Evolutionary conservation across 768 basidiomycete genomes (phyloP).

Genomic region (Candolleomyces eurysporus): DNA sequence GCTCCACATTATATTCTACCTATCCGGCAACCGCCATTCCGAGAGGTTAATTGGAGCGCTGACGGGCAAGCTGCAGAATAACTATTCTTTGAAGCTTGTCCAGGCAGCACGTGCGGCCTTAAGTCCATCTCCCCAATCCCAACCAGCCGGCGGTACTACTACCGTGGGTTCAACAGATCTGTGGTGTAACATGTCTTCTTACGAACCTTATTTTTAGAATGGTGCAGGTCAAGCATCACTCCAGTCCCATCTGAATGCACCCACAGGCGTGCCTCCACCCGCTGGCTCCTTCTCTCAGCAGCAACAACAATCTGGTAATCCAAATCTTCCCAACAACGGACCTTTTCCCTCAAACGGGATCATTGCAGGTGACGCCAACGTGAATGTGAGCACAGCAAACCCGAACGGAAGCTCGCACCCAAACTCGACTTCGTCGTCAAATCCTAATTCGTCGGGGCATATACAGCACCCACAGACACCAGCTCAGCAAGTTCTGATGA

Average conservation of each 20-base stretch:
- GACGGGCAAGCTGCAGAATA: conserved; percentile 37
- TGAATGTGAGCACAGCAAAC: conserved; percentile 20
- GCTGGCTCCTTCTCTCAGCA: conserved; percentile 21
- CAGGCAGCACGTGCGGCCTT: conserved; percentile 62
- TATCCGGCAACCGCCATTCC: conserved; percentile 1
- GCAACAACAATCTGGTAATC: conserved; percentile 22
- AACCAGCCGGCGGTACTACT: conserved; percentile 21
- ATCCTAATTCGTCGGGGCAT: conserved; percentile 32
- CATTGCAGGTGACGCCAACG: conserved; percentile 5
- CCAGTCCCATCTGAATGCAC: conserved; percentile 51
- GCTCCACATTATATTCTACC: background rate
- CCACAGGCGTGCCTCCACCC: conserved; percentile 41
- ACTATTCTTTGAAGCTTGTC: conserved; percentile 63
- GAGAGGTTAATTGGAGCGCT: conserved; percentile 15
- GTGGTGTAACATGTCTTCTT: conserved; percentile 6
- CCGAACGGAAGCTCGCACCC: conserved; percentile 34
- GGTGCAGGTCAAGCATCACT: conserved; percentile 42
- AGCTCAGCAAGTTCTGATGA: conserved; percentile 88
- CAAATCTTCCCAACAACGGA: conserved; percentile 9
- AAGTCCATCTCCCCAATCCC: conserved; percentile 44
- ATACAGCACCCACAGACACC: conserved; percentile 76
- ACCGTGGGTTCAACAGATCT: conserved; percentile 18
- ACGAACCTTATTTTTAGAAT: conserved; percentile 11
- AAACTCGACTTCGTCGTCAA: conserved; percentile 33
- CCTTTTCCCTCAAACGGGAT: background rate